phyloP scores from a whole-genome alignment of 2,329 filamentous ascomycete species.

The Canariomyces notabilis region DNA sequence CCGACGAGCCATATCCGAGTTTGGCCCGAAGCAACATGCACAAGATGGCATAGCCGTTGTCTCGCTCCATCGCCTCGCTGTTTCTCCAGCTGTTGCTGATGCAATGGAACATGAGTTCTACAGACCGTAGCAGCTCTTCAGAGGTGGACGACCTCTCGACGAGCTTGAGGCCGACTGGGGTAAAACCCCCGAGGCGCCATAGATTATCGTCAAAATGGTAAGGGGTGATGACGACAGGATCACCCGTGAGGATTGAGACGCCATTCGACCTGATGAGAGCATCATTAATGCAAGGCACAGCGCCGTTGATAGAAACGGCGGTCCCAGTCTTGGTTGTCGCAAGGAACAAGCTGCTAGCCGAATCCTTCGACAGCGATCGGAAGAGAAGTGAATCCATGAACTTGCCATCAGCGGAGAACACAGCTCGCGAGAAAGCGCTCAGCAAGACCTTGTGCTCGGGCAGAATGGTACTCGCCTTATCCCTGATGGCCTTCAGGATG shows the following conservation, averaged over 20 bases:
- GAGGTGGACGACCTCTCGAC: constrained; percentile 69
- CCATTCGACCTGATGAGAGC: constrained; percentile 78
- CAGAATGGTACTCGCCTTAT: constrained; percentile 75
- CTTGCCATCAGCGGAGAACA: constrained; percentile 75
- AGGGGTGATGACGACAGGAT: constrained; percentile 74
- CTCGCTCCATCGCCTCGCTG: constrained; percentile 95
- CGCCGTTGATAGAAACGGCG: constrained; percentile 80
- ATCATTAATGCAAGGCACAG: constrained; percentile 81
- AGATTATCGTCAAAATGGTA: constrained; percentile 85
- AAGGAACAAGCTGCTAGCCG: constrained; percentile 62
- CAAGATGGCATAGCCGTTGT: constrained; percentile 87
- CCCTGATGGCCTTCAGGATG: constrained; percentile 80
- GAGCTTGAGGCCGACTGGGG: constrained; percentile 76
- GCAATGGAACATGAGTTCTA: constrained; percentile 79
- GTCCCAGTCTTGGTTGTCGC: constrained; percentile 69
- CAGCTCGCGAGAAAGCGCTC: constrained; percentile 73
- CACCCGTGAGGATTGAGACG: constrained; percentile 74
- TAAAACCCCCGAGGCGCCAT: constrained; percentile 90
- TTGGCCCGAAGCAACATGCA: constrained; percentile 80
- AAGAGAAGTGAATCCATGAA: constrained; percentile 74
- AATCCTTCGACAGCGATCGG: constrained; percentile 67
- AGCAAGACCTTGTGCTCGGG: constrained; percentile 77
- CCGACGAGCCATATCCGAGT: constrained; percentile 51
- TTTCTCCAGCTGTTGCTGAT: constrained; percentile 93
- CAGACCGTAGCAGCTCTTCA: constrained; percentile 67